phyloP scores from a whole-genome alignment of 768 basidiomycete species.

The Daedaleopsis sinensis region DNA sequence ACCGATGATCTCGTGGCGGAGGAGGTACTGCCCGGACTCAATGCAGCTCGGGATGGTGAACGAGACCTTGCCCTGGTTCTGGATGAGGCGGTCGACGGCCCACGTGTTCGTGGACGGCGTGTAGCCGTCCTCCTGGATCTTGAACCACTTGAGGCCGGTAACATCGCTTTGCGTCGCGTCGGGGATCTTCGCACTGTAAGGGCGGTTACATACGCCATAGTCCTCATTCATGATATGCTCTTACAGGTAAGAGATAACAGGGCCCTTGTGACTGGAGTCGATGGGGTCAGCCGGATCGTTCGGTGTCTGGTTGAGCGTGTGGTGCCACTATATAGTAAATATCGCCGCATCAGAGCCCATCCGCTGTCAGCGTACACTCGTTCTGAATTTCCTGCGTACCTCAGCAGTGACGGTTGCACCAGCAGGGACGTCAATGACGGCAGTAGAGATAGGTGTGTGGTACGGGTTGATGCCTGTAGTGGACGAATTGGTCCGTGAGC shows the following conservation, averaged over 20 bases:
- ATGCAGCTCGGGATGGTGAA: slow-evolving; percentile 53
- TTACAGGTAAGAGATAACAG: slow-evolving; percentile 19
- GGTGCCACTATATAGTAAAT: slow-evolving; percentile 6
- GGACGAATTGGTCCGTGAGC: no score
- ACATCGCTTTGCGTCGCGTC: slow-evolving; percentile 48
- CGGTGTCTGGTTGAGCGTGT: slow-evolving; percentile 22
- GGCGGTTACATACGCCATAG: not conserved
- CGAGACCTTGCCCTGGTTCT: slow-evolving; percentile 51
- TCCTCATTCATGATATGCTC: not conserved
- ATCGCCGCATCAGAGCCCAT: not conserved
- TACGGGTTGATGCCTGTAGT: slow-evolving; percentile 50
- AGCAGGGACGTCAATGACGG: slow-evolving; percentile 52
- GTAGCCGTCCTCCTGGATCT: slow-evolving; percentile 48
- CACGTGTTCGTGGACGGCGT: slow-evolving; percentile 36
- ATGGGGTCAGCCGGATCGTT: slow-evolving; percentile 52
- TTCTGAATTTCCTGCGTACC: slow-evolving; percentile 33
- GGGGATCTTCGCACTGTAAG: slow-evolving; percentile 44
- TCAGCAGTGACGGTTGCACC: slow-evolving; percentile 57
- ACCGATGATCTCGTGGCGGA: slow-evolving; percentile 58
- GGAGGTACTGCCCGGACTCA: slow-evolving; percentile 48
- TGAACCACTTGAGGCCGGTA: slow-evolving; percentile 58
- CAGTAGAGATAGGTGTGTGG: slow-evolving; percentile 46
- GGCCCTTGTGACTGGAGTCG: slow-evolving; percentile 54
- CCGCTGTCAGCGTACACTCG: not conserved
- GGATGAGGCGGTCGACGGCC: slow-evolving; percentile 49